Base-by-base conservation (phyloP, 202 grass and related monocot genomes). In the Eragrostis tef region DNA sequence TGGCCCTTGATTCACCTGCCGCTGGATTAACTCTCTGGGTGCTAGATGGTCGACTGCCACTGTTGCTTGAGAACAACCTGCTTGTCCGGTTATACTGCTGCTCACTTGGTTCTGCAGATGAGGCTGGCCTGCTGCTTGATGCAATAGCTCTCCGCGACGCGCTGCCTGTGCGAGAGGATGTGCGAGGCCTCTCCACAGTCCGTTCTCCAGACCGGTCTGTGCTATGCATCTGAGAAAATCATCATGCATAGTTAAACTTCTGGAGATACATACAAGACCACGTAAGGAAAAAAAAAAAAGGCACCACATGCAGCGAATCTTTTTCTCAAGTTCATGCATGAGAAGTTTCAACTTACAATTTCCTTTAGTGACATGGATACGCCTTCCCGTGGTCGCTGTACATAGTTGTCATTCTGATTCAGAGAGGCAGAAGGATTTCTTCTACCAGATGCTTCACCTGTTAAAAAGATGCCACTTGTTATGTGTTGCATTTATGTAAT, bases 131-230 rank as follows among this genome's bases (percentile, higher is more conserved):
- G 84, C 92, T 98, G 78, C 87, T 85, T 63, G 92, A 92, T n/a
- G 87, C 81, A 19, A 90, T 57, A 47, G 81, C 94, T 62, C 87
- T 89, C 36, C 89, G 90, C 6, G 94, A 97, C 36, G 89, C 87
- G 24, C 89, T 94, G 53, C 88, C 91, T 60, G 91, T 92, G 4
- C 90, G 85, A 11, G 94, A 97, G 70, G 90, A 93, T 61, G 83
- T 47, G 7, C 79, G 88, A 39, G 90, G 91, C 59, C 92, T 94
- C 88, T 91, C 93, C 44, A 85, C 54, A 31, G 93, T 94, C 85
- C 90, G 86, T 93, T 91, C 93, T n/a, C 93, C 87, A 58, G 93
- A 93, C 24, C 87, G 64, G 25, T 90, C 86, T 74, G 88, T 85
- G 80, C 88, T 93, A 47, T 85, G 70, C 75, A 88, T 98, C 87